These are phyloP conservation scores for Ramularia endophylla DNA, from an alignment of 2,329 filamentous ascomycete genomes.

Conservation along the genomic window DNA sequence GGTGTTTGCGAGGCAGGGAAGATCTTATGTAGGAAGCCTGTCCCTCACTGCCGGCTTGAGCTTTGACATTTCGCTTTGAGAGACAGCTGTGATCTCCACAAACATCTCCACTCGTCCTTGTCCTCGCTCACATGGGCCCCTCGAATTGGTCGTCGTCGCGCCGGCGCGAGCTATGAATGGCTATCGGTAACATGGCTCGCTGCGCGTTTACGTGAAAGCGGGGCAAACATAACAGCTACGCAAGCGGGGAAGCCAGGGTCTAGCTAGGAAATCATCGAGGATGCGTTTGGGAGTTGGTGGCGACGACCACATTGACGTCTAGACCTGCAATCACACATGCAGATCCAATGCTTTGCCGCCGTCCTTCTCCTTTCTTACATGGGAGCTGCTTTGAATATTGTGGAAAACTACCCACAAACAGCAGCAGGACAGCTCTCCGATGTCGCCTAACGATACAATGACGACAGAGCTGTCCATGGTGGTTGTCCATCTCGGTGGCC, in stretches of 20 bases:
- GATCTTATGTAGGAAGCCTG: constrained; percentile 18
- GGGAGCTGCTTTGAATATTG: too few species aligned
- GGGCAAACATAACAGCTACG: too few species aligned
- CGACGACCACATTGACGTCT: neutral
- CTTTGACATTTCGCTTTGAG: constrained; percentile 13
- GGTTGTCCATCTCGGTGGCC: neutral
- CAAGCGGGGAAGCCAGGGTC: too few species aligned
- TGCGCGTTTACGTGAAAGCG: neutral
- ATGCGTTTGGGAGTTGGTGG: too few species aligned
- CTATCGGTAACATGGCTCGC: constrained; percentile 7
- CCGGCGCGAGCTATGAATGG: constrained; percentile 6
- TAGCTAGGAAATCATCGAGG: too few species aligned
- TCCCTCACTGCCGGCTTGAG: constrained; percentile 8
- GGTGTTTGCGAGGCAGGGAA: constrained; percentile 10
- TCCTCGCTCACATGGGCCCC: constrained; percentile 19
- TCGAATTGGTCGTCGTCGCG: neutral
- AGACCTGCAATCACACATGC: neutral
- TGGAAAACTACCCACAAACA: too few species aligned
- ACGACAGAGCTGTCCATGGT: too few species aligned
- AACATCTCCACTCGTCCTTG: constrained; percentile 21
- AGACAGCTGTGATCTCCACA: constrained; percentile 11
- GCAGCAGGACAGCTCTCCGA: too few species aligned
- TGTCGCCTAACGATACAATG: too few species aligned
- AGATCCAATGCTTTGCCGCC: neutral
- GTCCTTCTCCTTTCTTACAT: too few species aligned